Conservation (phyloP, 192 early-diverging fungal genomes). For the Funneliformis mosseae region DNA sequence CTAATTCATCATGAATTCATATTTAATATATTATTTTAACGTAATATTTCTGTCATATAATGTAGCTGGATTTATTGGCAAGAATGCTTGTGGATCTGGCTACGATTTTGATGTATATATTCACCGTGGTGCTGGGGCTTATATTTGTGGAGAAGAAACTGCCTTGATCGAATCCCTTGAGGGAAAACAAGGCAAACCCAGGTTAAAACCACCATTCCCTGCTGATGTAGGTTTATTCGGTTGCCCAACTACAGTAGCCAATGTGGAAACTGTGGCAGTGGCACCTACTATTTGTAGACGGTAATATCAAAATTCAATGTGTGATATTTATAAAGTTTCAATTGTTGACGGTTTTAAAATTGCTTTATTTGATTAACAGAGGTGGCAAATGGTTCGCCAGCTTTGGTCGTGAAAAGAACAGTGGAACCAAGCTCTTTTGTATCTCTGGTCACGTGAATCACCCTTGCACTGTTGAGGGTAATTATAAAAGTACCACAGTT, state of each 20-base stretch:
- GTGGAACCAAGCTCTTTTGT: slow-evolving; percentile 96
- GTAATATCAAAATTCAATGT: neutral
- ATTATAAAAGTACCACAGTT: neutral
- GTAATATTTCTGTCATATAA: neutral
- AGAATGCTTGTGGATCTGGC: slow-evolving; percentile 95
- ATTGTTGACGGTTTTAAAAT: neutral
- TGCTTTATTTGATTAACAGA: slow-evolving; percentile 40
- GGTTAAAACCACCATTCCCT: slow-evolving; percentile 98
- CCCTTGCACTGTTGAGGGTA: slow-evolving; percentile 89
- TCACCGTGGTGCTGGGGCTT: slow-evolving; percentile 97
- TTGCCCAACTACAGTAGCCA: slow-evolving; percentile 99
- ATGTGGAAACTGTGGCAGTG: slow-evolving; percentile 98
- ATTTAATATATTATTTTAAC: neutral
- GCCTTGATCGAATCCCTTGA: slow-evolving; percentile 87
- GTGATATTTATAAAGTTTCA: neutral
- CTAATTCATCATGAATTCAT: neutral
- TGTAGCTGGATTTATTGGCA: slow-evolving; percentile 90
- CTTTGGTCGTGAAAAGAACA: slow-evolving; percentile 91
- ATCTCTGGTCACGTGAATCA: slow-evolving; percentile 98
- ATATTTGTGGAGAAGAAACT: slow-evolving; percentile 98
- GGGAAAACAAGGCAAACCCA: slow-evolving; percentile 98
- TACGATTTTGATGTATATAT: slow-evolving; percentile 98
- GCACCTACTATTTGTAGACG: slow-evolving; percentile 90
- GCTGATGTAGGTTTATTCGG: slow-evolving; percentile 98
- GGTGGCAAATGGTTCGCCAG: slow-evolving; percentile 93